Evolutionary conservation across 2,329 filamentous ascomycete species (phyloP), one percentile per base, ranked within the genome.

Genomic region (Venturia pyrina): DNA sequence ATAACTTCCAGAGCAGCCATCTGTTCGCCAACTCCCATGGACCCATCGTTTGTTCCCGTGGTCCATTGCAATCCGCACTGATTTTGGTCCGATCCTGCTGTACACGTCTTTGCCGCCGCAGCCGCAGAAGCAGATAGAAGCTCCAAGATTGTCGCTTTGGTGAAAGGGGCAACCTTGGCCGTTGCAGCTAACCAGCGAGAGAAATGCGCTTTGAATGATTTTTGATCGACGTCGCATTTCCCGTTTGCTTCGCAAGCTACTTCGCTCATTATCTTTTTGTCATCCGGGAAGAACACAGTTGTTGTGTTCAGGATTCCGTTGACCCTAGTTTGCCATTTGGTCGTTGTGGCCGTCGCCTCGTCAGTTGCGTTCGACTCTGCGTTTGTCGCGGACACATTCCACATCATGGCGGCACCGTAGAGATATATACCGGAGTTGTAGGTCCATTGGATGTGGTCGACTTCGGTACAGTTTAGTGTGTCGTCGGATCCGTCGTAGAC

Each of bases 1-100:
- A 86, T 76, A 62, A 83, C 78, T 66, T 83, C 82, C 37, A 87
- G 73, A 3, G 81, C 83, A 67, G 79, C 78, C 83, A 87, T 86
- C 73, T 85, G 81, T 73, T 87, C 81, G 17, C 84, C 83, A 15
- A 85, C 83, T 57, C 84, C 83, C 74, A 17, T 65, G 66, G 7
- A 72, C 69, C 75, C 75, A 41, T 57, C 63, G 24, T 65, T 65
- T 11, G 19, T 43, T 48, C 56, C 75, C 74, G 32, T 73, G 77
- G 68, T 80, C 80, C 80, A 82, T 44, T 74, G 72, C 5, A 79
- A 76, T 28, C 80, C 80, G 69, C 80, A 82, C 0, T 76, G 78
- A 5, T 76, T 76, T 32, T 79, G 76, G 37, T 81, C 78, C 0
- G 68, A 68, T 37, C 79, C 81, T n/a, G 81, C 83, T 6, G 74